Evolutionary conservation across 2,329 filamentous ascomycete species (phyloP).

Genomic region (Colletotrichum lentis): DNA sequence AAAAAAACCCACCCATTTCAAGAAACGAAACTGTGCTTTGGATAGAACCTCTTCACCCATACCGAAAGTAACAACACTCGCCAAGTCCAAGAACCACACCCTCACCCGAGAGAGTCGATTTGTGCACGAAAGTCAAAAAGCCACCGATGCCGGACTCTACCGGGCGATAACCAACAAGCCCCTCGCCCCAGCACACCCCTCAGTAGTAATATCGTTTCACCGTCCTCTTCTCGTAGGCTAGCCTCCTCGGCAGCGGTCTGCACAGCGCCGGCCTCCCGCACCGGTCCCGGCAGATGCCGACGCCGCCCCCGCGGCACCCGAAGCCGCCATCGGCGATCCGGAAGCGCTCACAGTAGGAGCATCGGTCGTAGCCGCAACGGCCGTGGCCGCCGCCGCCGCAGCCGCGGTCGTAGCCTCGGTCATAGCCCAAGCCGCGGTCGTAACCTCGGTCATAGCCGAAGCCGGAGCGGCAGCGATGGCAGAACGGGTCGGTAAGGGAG

Average conservation of each 20-base stretch:
- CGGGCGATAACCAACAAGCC: too few relatives aligned
- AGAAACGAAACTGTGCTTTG: too few relatives aligned
- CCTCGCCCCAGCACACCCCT: constrained; percentile 40
- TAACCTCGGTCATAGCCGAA: neutral
- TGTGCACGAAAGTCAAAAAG: constrained; percentile 42
- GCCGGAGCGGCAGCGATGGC: constrained; percentile 6
- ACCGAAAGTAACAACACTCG: too few relatives aligned
- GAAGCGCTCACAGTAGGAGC: constrained; percentile 7
- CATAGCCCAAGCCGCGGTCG: neutral
- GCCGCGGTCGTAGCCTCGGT: neutral
- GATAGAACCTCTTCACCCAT: too few relatives aligned
- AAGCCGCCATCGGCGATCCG: neutral
- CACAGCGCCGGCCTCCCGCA: constrained; percentile 6
- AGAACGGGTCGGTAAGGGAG: neutral
- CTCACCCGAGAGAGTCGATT: too few relatives aligned
- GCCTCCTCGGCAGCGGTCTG: neutral
- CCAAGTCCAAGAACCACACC: too few relatives aligned
- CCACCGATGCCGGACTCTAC: neutral
- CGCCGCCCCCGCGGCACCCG: neutral
- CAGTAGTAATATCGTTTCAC: constrained; percentile 11
- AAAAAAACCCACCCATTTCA: too few relatives aligned
- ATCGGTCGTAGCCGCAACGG: neutral
- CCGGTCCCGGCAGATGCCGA: constrained; percentile 4
- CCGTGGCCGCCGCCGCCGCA: neutral
- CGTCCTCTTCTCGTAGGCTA: neutral